Evolutionary conservation across 192 early-diverging fungal species (phyloP).

Genomic region (Coemansia sp.): DNA sequence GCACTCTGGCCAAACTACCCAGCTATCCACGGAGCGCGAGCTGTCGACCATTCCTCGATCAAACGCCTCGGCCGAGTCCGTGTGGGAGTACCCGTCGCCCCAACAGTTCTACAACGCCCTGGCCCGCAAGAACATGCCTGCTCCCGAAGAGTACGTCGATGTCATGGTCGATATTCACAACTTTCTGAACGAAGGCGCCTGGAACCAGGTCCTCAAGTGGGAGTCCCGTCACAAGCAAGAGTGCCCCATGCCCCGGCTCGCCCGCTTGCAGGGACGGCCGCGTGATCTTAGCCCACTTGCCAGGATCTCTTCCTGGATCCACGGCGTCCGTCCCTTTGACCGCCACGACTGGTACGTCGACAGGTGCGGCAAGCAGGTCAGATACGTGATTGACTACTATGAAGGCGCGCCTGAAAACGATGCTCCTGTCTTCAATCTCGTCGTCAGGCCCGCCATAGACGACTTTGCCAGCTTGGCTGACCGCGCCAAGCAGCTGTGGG

Average conservation of each 20-base stretch:
- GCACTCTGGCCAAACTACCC: slow-evolving; percentile 60
- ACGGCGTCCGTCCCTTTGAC: slow-evolving; percentile 88
- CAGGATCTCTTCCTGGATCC: slow-evolving; percentile 41
- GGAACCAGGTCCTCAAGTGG: slow-evolving; percentile 94
- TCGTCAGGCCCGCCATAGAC: slow-evolving; percentile 93
- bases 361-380: slow-evolving; percentile 79
- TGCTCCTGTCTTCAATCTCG: slow-evolving; percentile 83
- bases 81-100: slow-evolving; percentile 87
- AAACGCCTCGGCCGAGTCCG: slow-evolving; percentile 19
- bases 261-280: slow-evolving; percentile 84
- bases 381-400: slow-evolving; percentile 99
- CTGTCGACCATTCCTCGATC: slow-evolving; percentile 67
- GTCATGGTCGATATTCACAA: slow-evolving; percentile 98
- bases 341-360: slow-evolving; percentile 96
- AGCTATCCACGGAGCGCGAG: slow-evolving; percentile 75
- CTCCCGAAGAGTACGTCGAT: slow-evolving; percentile 76
- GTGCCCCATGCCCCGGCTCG: slow-evolving; percentile 62
- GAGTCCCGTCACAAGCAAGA: slow-evolving; percentile 55
- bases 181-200: slow-evolving; percentile 92
- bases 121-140: slow-evolving; percentile 79
- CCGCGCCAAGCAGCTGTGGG: slow-evolving; percentile 60
- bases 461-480: slow-evolving; percentile 59
- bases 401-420: slow-evolving; percentile 66
- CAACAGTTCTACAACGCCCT: slow-evolving; percentile 89
- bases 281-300: slow-evolving; percentile 70